These are phyloP conservation scores for Camellia sinensis DNA, from an alignment of 148 eudicot genomes.

Conservation along the genomic window DNA sequence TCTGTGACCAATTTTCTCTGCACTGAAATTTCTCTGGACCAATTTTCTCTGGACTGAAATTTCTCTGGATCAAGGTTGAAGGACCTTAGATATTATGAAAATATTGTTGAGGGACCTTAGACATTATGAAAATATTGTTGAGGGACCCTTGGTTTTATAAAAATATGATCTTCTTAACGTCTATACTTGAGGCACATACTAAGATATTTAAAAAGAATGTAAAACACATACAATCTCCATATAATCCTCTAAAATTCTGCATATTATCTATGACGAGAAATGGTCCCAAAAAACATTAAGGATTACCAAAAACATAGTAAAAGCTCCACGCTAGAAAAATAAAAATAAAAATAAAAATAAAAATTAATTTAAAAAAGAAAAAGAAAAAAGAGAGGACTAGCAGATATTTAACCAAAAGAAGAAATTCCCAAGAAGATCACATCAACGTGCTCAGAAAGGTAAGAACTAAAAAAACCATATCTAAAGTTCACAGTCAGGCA, in stretches of 20 bases:
- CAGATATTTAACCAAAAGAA: not conserved
- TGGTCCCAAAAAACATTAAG: not conserved
- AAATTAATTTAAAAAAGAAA: not conserved
- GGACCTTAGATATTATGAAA: no score
- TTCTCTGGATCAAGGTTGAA: no score
- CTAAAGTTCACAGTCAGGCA: conserved; percentile 14
- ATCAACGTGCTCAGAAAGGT: not conserved
- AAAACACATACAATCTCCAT: not conserved
- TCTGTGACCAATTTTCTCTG: no score
- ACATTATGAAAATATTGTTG: no score
- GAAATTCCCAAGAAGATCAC: not conserved
- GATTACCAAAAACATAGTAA: not conserved
- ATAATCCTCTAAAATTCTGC: not conserved
- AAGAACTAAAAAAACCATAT: not conserved
- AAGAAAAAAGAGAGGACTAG: not conserved
- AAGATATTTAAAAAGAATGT: no score
- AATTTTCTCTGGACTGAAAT: no score
- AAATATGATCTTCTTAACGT: no score
- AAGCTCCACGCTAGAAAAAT: not conserved
- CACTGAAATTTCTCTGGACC: no score
- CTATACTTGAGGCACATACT: no score
- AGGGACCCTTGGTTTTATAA: no score
- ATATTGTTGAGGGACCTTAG: no score
- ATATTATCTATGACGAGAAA: not conserved
- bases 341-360: no score